phyloP scores from a whole-genome alignment of 768 basidiomycete species.

The Suillus cothurnatus region DNA sequence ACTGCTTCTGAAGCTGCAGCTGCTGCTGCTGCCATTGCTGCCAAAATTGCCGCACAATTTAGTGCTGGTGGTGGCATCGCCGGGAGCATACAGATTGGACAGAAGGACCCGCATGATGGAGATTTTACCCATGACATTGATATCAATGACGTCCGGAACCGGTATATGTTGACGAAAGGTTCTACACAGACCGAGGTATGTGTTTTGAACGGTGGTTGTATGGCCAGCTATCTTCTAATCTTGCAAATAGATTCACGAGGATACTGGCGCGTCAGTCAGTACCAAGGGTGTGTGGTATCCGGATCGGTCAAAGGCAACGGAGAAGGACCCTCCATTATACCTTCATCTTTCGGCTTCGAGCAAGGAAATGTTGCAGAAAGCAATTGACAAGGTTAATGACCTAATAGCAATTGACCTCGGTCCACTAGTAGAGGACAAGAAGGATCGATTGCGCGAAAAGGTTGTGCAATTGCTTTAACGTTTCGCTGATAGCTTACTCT shows the following conservation, averaged over 20 bases:
- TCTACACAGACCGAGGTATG: constrained; percentile 89
- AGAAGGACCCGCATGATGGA: constrained; percentile 71
- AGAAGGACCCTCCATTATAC: constrained; percentile 92
- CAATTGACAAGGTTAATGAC: constrained; percentile 73
- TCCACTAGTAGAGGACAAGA: constrained; percentile 79
- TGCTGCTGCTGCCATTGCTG: constrained; percentile 85
- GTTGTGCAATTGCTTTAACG: constrained; percentile 35
- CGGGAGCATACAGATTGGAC: constrained; percentile 44
- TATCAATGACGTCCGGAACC: constrained; percentile 94
- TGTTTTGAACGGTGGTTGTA: constrained; percentile 11
- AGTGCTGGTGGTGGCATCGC: constrained; percentile 44
- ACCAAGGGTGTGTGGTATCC: constrained; percentile 98
- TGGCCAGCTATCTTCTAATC: constrained; percentile 11
- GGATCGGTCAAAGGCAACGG: constrained; percentile 86
- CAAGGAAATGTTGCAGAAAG: constrained; percentile 64
- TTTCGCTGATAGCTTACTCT: constrained; percentile 13
- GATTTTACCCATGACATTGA: constrained; percentile 92
- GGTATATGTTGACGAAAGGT: constrained; percentile 93
- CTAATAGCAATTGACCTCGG: constrained; percentile 75
- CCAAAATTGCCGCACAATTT: constrained; percentile 93
- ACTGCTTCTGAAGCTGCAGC: constrained; percentile 62
- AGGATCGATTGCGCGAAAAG: constrained; percentile 65
- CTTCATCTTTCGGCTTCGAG: constrained; percentile 86
- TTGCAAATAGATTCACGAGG: constrained; percentile 72
- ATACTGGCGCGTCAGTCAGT: constrained; percentile 89